Conservation (phyloP, 2,329 filamentous ascomycete species). For the Fusarium oxysporum region DNA sequence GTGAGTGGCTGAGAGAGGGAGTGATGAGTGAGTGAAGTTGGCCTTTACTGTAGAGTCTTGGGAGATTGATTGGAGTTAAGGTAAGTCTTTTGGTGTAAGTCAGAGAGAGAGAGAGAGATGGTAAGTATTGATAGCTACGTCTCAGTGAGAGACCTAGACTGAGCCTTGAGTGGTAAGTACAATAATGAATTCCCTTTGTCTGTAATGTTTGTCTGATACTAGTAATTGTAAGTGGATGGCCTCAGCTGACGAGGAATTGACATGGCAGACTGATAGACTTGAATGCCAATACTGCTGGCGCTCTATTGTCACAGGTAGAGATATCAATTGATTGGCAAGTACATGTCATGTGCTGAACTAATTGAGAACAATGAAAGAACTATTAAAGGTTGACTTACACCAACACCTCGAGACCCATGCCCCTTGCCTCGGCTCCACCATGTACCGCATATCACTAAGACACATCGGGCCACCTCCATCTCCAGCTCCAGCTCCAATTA, state of each 20-base stretch:
- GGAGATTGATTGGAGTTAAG: neutral
- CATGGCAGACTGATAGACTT: neutral
- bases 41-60: neutral
- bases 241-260: neutral
- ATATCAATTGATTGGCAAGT: neutral
- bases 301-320: neutral
- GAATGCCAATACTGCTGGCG: neutral
- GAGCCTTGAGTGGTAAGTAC: neutral
- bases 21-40: neutral
- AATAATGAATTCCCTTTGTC: neutral
- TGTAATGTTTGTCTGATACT: neutral
- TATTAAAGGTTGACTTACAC: neutral
- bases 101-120: neutral
- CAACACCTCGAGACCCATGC: neutral
- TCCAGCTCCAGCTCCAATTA: constrained; percentile 12
- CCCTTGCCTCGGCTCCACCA: neutral
- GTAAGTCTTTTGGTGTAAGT: neutral
- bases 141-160: neutral
- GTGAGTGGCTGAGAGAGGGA: neutral
- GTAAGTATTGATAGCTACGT: neutral
- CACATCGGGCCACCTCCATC: neutral
- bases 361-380: neutral
- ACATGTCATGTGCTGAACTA: neutral
- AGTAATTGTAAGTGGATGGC: neutral
- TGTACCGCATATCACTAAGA: neutral